Conservation (phyloP, 2,329 filamentous ascomycete species). For the Exophiala dermatitidis region DNA sequence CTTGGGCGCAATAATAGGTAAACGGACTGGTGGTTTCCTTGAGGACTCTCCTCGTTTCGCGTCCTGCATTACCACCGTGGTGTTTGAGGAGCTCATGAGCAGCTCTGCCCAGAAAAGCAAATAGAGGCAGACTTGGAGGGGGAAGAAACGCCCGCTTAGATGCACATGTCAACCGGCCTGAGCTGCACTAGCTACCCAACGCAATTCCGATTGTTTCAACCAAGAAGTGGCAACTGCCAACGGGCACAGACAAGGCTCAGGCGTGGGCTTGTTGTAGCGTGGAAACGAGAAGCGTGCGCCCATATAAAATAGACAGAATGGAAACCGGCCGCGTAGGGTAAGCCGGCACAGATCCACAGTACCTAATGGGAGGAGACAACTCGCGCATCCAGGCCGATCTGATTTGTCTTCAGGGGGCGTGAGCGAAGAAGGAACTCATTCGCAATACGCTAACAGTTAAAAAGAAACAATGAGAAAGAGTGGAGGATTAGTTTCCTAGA, state of each 20-base stretch:
- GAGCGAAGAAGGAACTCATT: conserved; percentile 9
- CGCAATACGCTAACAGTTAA: neutral
- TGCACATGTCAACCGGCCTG: conserved; percentile 19
- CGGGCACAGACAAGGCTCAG: neutral
- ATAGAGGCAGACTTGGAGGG: neutral
- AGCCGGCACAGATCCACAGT: neutral
- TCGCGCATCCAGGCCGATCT: neutral
- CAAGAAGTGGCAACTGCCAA: neutral
- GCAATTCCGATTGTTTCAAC: neutral
- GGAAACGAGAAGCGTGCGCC: neutral
- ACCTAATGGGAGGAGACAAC: neutral
- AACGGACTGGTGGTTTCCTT: conserved; percentile 33
- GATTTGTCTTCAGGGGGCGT: neutral
- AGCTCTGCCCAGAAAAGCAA: conserved; percentile 4
- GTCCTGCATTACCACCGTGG: conserved; percentile 33
- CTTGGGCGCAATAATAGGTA: conserved; percentile 43
- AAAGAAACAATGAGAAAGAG: conserved; percentile 2
- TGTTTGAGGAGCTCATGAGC: conserved; percentile 33
- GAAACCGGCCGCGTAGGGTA: no score
- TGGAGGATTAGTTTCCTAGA: neutral
- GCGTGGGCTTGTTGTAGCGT: neutral
- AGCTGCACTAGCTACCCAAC: conserved; percentile 5
- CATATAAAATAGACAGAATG: neutral
- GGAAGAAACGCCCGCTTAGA: conserved; percentile 9
- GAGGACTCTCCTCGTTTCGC: conserved; percentile 34